These are phyloP conservation scores for Aspergillus sp. DNA, from an alignment of 2,329 filamentous ascomycete genomes.

Conservation along the genomic window DNA sequence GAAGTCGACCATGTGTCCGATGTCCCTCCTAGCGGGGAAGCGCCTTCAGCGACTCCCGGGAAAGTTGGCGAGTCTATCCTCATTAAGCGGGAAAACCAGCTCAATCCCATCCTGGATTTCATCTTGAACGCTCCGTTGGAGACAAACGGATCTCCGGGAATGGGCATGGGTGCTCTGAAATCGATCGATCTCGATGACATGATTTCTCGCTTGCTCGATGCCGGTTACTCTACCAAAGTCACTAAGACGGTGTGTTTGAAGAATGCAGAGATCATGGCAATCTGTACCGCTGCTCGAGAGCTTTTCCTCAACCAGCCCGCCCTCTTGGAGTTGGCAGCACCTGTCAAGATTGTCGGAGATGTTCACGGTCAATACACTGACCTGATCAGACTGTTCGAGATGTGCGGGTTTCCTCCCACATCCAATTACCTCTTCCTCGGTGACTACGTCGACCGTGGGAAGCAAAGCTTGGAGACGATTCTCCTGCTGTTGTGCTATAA, in stretches of 20 bases:
- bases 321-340: conserved; percentile 83
- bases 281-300: conserved; percentile 85
- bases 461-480: conserved; percentile 93
- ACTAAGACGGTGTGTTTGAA: conserved; percentile 97
- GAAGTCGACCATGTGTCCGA: conserved; percentile 96
- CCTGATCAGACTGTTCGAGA: conserved; percentile 93
- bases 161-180: conserved; percentile 87
- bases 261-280: conserved; percentile 93
- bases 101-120: conserved; percentile 61
- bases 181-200: conserved; percentile 94
- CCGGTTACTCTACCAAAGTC: conserved; percentile 92
- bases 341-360: conserved; percentile 96
- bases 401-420: conserved; percentile 92
- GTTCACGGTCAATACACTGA: conserved; percentile 97
- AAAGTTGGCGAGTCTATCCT: conserved; percentile 86
- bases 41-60: conserved; percentile 53
- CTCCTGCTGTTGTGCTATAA: conserved; percentile 92
- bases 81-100: conserved; percentile 69
- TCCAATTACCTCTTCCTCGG: conserved; percentile 92
- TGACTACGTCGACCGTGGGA: conserved; percentile 94
- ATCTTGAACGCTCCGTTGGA: conserved; percentile 37
- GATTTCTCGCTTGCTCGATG: conserved; percentile 89
- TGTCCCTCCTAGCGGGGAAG: conserved; percentile 68
- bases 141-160: conserved; percentile 49
- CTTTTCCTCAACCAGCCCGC: conserved; percentile 88